Base-by-base conservation (phyloP, 2,329 filamentous ascomycete genomes). In the Blastomyces parvus region DNA sequence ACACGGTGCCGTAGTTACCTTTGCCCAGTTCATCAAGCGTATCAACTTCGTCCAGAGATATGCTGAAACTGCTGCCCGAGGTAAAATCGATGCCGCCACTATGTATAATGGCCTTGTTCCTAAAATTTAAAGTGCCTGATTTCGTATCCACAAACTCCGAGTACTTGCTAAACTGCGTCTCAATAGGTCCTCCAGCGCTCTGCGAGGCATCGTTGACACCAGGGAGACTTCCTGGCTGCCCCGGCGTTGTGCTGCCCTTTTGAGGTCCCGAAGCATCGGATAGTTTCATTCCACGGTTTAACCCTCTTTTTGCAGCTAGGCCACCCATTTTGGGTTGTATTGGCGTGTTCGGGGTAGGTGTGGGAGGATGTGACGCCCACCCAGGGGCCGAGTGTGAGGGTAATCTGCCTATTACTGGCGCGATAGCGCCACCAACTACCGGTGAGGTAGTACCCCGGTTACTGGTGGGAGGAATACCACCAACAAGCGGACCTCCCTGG, bases 1-100 rank as follows among this genome's bases (percentile, higher is more conserved):
- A 97, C 3, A 99, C 94, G 1, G 93, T 97, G 65, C 94, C 94
- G 71, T 99, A 99, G 74, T 99, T 99, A 50, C 94, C 94, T 77
- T 97, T 99, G 57, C 94, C 94, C 14, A 99, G 80, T 78, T 99
- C 94, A 66, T 93, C 91, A 64, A 97, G 74, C 1, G 90, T 93
- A 70, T 97, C 91, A 6, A 99, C 89, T 74, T 99, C 93, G 72
- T 99, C 93, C 52, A 99, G 81, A 3, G 93, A 97, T 72, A 99
- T 97, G 71, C 84, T 91, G 76, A 99, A 97, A 22, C 87, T 91
- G 62, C 88, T 88, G 2, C 94, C 94, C 64, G 89, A 91, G 30
- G 89, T 88, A 72, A 99, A 99, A 72, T 97, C 88, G 66, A 99
- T 92, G 33, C 94, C 94, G 19, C 89, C 86, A 33, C 90, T 87